Conservation (phyloP, 306 rosid genomes). For the Carpinus fangiana region DNA sequence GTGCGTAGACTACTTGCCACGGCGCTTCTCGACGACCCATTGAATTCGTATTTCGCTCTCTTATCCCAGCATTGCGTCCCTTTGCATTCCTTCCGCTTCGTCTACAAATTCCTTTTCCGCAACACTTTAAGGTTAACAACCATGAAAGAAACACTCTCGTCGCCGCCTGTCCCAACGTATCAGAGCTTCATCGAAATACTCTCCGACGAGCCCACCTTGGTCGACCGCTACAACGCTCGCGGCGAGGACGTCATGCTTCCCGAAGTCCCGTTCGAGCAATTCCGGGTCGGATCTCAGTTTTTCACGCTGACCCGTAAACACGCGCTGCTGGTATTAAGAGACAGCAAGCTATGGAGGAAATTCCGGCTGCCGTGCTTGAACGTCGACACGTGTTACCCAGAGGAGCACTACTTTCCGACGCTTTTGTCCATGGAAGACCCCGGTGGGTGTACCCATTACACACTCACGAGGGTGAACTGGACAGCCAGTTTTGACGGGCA, state of each 20-base stretch:
- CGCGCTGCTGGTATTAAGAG: conserved; percentile 44
- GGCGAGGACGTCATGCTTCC: conserved; percentile 56
- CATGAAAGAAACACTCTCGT: neutral
- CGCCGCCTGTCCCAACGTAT: neutral
- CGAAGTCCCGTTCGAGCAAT: conserved; percentile 45
- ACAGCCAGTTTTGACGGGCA: conserved; percentile 65
- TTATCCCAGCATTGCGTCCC: conserved; percentile 66
- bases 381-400: conserved; percentile 56
- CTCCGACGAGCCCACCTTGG: conserved; percentile 51
- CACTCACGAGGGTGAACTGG: conserved; percentile 72
- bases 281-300: conserved; percentile 68
- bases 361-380: conserved; percentile 54
- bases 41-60: conserved; percentile 51
- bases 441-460: conserved; percentile 51
- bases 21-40: conserved; percentile 54
- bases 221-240: conserved; percentile 46
- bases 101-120: conserved; percentile 37
- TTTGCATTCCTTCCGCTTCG: conserved; percentile 47
- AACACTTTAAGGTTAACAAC: neutral
- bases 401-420: conserved; percentile 73
- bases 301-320: conserved; percentile 46
- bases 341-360: conserved; percentile 49
- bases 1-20: conserved; percentile 53
- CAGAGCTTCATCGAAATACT: conserved; percentile 59
- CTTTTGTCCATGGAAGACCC: conserved; percentile 60